Percentiles rank a stretch among this genome's conserved stretches.
Conservation (phyloP, 2,329 filamentous ascomycete genomes). For the Helotiales sp. region DNA sequence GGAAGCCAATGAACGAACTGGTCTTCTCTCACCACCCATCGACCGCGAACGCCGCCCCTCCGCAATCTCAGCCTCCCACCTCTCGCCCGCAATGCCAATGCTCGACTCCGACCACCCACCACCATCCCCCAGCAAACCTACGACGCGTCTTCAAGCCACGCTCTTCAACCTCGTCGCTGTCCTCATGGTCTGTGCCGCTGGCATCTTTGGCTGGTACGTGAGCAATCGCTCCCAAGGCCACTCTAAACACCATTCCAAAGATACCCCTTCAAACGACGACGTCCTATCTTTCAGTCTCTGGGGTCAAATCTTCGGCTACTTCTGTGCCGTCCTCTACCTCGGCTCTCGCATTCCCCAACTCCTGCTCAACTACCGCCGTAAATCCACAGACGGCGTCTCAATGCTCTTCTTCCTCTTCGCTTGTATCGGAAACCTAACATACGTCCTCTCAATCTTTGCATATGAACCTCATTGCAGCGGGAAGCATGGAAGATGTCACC, state of each 20-base stretch:
- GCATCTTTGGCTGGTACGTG: constrained; percentile 83
- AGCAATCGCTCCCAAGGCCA: constrained; percentile 45
- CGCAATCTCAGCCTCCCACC: constrained; percentile 62
- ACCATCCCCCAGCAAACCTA: constrained; percentile 43
- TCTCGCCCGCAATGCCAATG: constrained; percentile 83
- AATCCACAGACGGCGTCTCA: constrained; percentile 89
- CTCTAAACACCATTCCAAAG: constrained; percentile 28
- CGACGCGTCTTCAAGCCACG: constrained; percentile 56
- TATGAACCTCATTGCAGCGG: constrained; percentile 72
- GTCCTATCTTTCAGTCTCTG: constrained; percentile 68
- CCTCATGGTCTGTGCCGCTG: constrained; percentile 79
- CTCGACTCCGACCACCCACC: constrained; percentile 49
- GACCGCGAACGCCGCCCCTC: constrained; percentile 50
- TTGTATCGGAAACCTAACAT: constrained; percentile 91
- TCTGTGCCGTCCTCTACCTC: constrained; percentile 87
- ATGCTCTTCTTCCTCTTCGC: constrained; percentile 97
- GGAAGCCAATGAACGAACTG: constrained; percentile 53
- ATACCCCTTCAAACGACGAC: constrained; percentile 38
- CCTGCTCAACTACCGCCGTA: constrained; percentile 86
- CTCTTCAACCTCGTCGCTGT: constrained; percentile 76
- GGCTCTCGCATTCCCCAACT: constrained; percentile 88
- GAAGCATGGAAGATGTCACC: constrained; percentile 49
- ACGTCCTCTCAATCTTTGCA: constrained; percentile 87
- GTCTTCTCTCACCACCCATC: constrained; percentile 45
- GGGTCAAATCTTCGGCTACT: constrained; percentile 91